These are phyloP conservation scores for Funneliformis geosporum DNA, from an alignment of 192 early-diverging fungal species.

Conservation along the genomic window DNA sequence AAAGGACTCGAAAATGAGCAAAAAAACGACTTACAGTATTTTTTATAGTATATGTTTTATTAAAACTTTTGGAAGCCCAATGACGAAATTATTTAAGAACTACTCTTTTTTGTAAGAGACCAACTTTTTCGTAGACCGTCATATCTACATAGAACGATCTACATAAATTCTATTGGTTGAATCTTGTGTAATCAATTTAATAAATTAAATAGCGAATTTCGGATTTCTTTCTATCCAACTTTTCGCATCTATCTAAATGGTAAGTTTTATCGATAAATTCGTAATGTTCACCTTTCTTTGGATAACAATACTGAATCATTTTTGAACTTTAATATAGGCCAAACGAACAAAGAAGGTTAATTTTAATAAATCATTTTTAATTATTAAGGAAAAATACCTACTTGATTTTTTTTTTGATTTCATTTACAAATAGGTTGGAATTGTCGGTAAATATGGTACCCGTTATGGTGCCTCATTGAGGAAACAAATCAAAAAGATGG, in stretches of 20 bases:
- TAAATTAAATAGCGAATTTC: background rate
- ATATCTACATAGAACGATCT: background rate
- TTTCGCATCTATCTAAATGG: background rate
- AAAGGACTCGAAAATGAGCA: too few relatives aligned
- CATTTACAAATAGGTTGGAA: constrained; percentile 74
- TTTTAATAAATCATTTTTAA: background rate
- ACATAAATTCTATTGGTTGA: background rate
- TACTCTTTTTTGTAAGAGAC: too few relatives aligned
- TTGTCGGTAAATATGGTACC: constrained; percentile 99
- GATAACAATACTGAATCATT: background rate
- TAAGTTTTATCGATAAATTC: background rate
- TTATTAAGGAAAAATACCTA: background rate
- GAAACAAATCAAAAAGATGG: constrained; percentile 78
- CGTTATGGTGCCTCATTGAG: constrained; percentile 99
- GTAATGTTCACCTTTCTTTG: background rate
- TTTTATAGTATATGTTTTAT: too few relatives aligned
- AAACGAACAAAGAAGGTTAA: constrained; percentile 33
- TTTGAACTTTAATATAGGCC: background rate
- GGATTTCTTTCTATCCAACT: background rate
- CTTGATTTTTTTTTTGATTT: background rate
- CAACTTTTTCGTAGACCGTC: too few relatives aligned
- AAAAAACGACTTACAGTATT: too few relatives aligned
- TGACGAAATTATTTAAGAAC: too few relatives aligned
- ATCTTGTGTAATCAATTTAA: background rate
- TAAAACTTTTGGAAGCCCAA: too few relatives aligned